These are phyloP conservation scores for Jimgerdemannia flammicorona DNA, from an alignment of 192 early-diverging fungal genomes.

Conservation along the genomic window DNA sequence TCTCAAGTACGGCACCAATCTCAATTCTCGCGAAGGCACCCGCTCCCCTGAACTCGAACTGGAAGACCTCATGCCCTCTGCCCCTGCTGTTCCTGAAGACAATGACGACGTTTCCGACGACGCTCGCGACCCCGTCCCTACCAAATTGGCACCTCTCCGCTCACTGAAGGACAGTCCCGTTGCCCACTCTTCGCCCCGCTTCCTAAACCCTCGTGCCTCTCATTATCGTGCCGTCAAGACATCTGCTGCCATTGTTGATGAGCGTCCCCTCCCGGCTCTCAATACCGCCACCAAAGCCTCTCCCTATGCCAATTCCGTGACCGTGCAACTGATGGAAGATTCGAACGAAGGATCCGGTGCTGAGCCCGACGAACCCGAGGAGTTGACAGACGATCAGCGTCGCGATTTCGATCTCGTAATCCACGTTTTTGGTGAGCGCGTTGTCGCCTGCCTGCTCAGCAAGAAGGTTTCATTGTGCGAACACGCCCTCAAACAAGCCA, in stretches of 20 bases:
- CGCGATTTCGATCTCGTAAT: constrained; percentile 32
- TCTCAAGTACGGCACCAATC: too few relatives aligned
- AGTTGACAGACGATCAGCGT: constrained; percentile 27
- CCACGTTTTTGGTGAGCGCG: constrained; percentile 39
- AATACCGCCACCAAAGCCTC: neutral
- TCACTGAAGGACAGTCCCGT: too few relatives aligned
- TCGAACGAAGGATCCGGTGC: neutral
- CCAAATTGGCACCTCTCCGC: too few relatives aligned
- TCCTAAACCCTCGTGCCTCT: too few relatives aligned
- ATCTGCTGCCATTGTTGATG: constrained; percentile 1
- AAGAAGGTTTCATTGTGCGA: constrained; percentile 48
- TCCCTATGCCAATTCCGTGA: neutral
- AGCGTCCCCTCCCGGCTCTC: neutral
- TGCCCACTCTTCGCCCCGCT: too few relatives aligned
- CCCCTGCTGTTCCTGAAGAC: too few relatives aligned
- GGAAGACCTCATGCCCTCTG: too few relatives aligned
- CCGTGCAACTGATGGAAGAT: neutral
- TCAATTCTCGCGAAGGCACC: too few relatives aligned
- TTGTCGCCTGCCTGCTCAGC: constrained; percentile 46
- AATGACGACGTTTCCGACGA: too few relatives aligned
- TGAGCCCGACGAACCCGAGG: constrained; percentile 9
- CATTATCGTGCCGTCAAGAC: too few relatives aligned
- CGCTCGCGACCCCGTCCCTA: too few relatives aligned
- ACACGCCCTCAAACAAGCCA: constrained; percentile 48
- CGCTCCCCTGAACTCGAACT: too few relatives aligned